phyloP scores from a whole-genome alignment of 1,284 basidiomycete genomes.

The Phlebopus sp. region DNA sequence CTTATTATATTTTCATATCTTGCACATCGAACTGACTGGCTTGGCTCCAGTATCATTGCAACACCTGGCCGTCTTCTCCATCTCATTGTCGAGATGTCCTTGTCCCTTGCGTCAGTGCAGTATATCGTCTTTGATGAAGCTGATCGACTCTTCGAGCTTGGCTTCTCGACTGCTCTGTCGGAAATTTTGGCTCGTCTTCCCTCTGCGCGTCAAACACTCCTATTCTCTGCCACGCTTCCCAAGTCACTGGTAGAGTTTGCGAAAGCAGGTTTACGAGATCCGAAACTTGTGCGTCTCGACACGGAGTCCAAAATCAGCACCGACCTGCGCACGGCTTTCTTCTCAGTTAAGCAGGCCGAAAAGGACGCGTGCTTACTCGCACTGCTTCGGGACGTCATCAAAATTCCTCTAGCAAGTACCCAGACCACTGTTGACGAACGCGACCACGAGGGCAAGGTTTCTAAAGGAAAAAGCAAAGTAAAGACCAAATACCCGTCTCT shows the following conservation, averaged over 20 bases:
- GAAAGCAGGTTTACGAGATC: constrained; percentile 92
- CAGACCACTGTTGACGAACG: constrained; percentile 27
- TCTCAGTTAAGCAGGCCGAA: constrained; percentile 89
- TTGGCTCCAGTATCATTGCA: constrained; percentile 76
- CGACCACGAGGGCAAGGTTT: constrained; percentile 30
- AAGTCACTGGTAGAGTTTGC: constrained; percentile 97
- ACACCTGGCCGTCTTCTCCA: constrained; percentile 97
- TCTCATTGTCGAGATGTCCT: constrained; percentile 94
- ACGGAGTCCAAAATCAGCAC: constrained; percentile 94
- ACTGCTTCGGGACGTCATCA: constrained; percentile 85
- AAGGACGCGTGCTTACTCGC: constrained; percentile 91
- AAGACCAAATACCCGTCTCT: constrained; percentile 40
- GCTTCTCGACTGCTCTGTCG: constrained; percentile 88
- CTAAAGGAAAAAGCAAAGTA: constrained; percentile 52
- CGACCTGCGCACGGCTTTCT: constrained; percentile 93
- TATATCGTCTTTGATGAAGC: constrained; percentile 98
- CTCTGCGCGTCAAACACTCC: constrained; percentile 81
- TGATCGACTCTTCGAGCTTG: constrained; percentile 97
- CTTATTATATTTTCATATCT: constrained; percentile 19
- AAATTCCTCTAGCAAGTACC: constrained; percentile 60
- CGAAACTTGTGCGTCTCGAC: constrained; percentile 92
- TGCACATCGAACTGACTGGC: constrained; percentile 12
- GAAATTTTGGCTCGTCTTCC: constrained; percentile 92
- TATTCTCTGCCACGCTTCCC: constrained; percentile 96
- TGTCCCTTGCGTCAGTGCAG: constrained; percentile 86